These are phyloP conservation scores for Alternaria arbusti DNA, from an alignment of 2,329 filamentous ascomycete species.

Conservation along the genomic window DNA sequence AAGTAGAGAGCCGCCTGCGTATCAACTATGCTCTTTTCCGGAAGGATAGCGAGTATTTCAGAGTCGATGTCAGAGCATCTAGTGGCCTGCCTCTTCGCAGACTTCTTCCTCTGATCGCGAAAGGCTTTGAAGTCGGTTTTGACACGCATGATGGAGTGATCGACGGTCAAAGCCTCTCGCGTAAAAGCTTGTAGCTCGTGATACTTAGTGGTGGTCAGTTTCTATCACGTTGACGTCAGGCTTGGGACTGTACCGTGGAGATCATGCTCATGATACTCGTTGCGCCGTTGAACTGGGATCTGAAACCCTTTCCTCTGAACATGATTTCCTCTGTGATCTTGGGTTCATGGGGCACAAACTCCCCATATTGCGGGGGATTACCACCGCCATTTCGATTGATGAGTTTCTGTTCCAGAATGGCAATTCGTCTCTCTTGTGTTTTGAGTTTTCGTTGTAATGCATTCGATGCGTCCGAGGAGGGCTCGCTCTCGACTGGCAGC, in stretches of 20 bases:
- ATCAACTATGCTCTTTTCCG: constrained; percentile 49
- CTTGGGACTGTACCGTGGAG: constrained; percentile 34
- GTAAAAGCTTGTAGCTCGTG: constrained; percentile 46
- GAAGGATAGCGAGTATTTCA: constrained; percentile 47
- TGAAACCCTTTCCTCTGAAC: constrained; percentile 53
- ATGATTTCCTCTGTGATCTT: constrained; percentile 47
- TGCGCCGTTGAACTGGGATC: constrained; percentile 53
- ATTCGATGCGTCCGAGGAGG: constrained; percentile 17
- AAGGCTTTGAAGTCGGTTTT: constrained; percentile 44
- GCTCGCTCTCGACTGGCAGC: constrained; percentile 3
- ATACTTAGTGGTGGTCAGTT: constrained; percentile 34
- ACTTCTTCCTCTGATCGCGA: constrained; percentile 36
- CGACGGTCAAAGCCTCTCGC: constrained; percentile 35
- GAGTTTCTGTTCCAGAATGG: constrained; percentile 39
- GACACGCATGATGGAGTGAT: constrained; percentile 38
- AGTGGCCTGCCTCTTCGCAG: constrained; percentile 28
- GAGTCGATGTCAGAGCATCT: constrained; percentile 29
- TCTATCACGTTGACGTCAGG: neutral
- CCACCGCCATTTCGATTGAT: constrained; percentile 26
- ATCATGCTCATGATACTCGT: constrained; percentile 49
- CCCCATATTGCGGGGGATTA: constrained; percentile 23
- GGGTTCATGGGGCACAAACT: constrained; percentile 22
- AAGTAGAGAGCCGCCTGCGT: constrained; percentile 57
- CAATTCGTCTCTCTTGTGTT: constrained; percentile 40
- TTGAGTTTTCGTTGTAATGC: constrained; percentile 36